Percentiles rank a stretch among this genome's conserved stretches.
Evolutionary conservation across 2,329 filamentous ascomycete species (phyloP).

Genomic region (Curvularia eragrostidis): DNA sequence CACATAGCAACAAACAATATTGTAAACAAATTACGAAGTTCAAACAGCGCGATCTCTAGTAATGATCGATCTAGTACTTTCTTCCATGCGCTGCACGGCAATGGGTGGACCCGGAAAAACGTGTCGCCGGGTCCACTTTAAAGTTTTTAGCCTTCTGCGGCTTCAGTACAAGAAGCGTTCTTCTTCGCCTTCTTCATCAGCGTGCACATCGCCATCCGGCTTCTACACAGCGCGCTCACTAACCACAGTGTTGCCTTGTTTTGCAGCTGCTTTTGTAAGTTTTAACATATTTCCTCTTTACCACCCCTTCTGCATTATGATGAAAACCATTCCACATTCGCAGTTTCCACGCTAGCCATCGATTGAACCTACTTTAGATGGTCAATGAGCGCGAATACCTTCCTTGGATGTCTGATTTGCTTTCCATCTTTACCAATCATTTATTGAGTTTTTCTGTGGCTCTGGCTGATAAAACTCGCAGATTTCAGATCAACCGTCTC

Average conservation of each 20-base stretch:
- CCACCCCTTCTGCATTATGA: constrained; percentile 57
- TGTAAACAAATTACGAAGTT: not conserved
- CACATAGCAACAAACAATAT: not conserved
- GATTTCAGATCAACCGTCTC: constrained; percentile 11
- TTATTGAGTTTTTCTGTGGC: not conserved
- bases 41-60: not conserved
- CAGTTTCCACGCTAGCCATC: constrained; percentile 86
- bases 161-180: constrained; percentile 3
- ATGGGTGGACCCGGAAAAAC: constrained; percentile 10
- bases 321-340: constrained; percentile 79
- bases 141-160: constrained; percentile 16
- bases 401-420: constrained; percentile 78
- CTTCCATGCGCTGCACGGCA: not conserved
- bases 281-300: not conserved
- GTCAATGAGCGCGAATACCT: constrained; percentile 70
- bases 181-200: constrained; percentile 8
- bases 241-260: not conserved
- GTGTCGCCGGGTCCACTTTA: constrained; percentile 10
- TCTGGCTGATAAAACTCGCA: constrained; percentile 11
- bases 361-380: constrained; percentile 67
- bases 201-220: constrained; percentile 1
- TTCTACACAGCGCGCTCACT: not conserved
- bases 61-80: not conserved
- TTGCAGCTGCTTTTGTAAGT: constrained; percentile 12
- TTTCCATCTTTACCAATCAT: constrained; percentile 1